These are phyloP conservation scores for Acmispon strigosus DNA, from an alignment of 306 rosid genomes.

Conservation along the genomic window DNA sequence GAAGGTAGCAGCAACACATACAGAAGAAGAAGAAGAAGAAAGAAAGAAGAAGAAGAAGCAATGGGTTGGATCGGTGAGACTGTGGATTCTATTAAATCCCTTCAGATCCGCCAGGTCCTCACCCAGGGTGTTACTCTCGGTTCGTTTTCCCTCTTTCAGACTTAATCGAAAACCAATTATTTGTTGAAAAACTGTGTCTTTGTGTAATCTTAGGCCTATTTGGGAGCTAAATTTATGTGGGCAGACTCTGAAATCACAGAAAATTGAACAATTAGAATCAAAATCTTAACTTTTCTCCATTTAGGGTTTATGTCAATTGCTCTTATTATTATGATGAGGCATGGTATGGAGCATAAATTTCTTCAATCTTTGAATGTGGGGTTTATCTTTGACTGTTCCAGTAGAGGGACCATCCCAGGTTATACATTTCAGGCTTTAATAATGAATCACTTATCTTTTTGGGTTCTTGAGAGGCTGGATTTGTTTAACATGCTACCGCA, in stretches of 20 bases:
- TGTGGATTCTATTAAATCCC: conserved; percentile 65
- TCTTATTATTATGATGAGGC: not conserved
- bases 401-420: not conserved
- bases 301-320: not conserved
- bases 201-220: not conserved
- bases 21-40: not conserved
- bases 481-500: no score
- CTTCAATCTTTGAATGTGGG: not conserved
- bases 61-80: conserved; percentile 81
- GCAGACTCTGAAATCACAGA: not conserved
- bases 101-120: conserved; percentile 85
- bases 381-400: not conserved
- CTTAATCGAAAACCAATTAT: not conserved
- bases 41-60: not conserved
- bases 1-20: no score
- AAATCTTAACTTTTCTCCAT: not conserved
- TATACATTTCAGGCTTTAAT: not conserved
- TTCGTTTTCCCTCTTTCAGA: conserved; percentile 21
- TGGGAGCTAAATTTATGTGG: not conserved
- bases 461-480: not conserved
- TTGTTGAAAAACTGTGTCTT: not conserved
- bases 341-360: not conserved
- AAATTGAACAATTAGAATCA: not conserved
- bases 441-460: no score
- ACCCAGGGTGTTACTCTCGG: conserved; percentile 80